These are phyloP conservation scores for Cytauxzoon felis DNA, from an alignment of 169 alveolate species.

Conservation along the genomic window DNA sequence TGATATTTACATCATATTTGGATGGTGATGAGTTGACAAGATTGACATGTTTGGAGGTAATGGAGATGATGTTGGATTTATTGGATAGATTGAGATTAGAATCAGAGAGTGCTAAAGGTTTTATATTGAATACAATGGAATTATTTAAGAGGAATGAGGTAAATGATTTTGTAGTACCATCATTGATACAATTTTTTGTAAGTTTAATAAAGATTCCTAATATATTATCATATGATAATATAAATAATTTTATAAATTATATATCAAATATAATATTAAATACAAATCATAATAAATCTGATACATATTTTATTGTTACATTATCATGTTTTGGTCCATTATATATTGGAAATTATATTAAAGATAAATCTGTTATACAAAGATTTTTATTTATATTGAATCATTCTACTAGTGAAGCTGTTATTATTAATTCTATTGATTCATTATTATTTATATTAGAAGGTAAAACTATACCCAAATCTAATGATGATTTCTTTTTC, in stretches of 20 bases:
- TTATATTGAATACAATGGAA: conserved; percentile 13
- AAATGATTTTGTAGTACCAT: conserved; percentile 17
- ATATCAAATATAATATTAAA: conserved; percentile 9
- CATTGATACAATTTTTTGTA: conserved; percentile 10
- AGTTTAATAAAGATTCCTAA: conserved; percentile 2
- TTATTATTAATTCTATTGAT: neutral
- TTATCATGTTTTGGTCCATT: conserved; percentile 43
- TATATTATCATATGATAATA: conserved; percentile 2
- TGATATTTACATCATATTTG: conserved; percentile 18
- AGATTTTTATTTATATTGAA: neutral
- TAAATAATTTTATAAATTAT: neutral
- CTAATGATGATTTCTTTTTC: no score
- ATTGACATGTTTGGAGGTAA: conserved; percentile 49
- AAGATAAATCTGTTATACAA: conserved; percentile 4
- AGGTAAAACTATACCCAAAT: no score
- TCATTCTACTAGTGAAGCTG: conserved; percentile 14
- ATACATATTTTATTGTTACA: neutral
- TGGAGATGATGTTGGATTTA: conserved; percentile 15
- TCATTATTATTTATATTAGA: conserved; percentile 5
- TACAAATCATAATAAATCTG: neutral
- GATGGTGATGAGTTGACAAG: conserved; percentile 26
- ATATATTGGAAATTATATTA: conserved; percentile 12
- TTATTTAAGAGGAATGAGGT: neutral
- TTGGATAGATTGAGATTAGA: conserved; percentile 3
- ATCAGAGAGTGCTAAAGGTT: conserved; percentile 12